Evolutionary conservation across 345 rosid species (phyloP), one percentile per base, ranked within the genome.

Genomic region (Erucastrum elatum): DNA sequence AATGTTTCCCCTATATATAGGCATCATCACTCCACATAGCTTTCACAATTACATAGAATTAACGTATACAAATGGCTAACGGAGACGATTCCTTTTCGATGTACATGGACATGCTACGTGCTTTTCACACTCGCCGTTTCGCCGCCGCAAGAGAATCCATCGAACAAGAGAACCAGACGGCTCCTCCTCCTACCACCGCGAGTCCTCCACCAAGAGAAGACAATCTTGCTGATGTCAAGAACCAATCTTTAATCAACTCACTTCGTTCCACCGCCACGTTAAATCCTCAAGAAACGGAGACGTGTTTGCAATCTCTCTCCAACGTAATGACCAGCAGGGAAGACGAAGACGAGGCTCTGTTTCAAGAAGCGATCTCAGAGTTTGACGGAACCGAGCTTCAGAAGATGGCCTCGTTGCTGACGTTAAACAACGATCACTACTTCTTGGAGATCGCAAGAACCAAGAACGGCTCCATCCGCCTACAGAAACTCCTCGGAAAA

Each of bases 401-500:
- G 4, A n/a, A 5, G 41, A 70, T 77, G 41, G 64, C 70, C 4
- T 49, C 6, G 6, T 10, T 26, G 51, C 2, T 77, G 64, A 70
- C 75, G 25, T 77, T 56, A 49, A 34, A 26, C 35, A 4, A n/a
- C 5, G 58, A 51, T 51, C 21, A 6, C 56, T 15, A 51, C 58
- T 51, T 77, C 44, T 2, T 77, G 55, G 37, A 0, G 9, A 51
- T 77, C 41, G 75, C 64, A 9, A 70, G 21, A n/a, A 49, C 25
- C 64, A 4, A 26, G 30, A 10, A 34, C 56, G 80, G 80, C 56
- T 62, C 70, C 39, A 49, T n/a, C 64, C 69, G 75, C 41, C 30
- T 77, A 1, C 64, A 34, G 0, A 34, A 5, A 3, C 58, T 70
- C 58, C n/a, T 63, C 16, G 71, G 75, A 2, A 21, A 21, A 21